Percentiles rank a stretch among this genome's conserved stretches.
Evolutionary conservation across 176 grass and related monocot genomes (phyloP).

Genomic region (Triticum urartu): DNA sequence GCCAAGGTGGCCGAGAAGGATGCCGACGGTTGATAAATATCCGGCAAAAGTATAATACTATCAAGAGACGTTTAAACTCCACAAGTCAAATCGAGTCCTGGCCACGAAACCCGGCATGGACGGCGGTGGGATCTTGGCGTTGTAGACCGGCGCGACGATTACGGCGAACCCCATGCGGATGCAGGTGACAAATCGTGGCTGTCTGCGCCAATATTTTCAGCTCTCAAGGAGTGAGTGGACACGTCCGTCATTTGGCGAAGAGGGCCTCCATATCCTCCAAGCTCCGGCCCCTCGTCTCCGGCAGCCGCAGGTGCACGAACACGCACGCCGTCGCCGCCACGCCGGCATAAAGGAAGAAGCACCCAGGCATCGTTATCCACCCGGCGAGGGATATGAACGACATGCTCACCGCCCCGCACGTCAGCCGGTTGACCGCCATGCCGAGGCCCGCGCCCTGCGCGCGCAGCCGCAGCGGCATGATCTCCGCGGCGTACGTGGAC

Average conservation of each 20-base stretch:
- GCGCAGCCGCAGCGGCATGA: not conserved
- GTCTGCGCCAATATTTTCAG: too few relatives aligned
- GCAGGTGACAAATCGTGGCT: not conserved
- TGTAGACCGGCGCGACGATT: too few relatives aligned
- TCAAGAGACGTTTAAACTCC: not conserved
- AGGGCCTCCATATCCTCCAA: conserved; percentile 8
- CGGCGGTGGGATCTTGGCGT: too few relatives aligned
- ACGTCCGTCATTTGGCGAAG: not conserved
- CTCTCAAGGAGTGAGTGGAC: too few relatives aligned
- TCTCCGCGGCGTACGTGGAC: not conserved
- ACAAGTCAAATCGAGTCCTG: too few relatives aligned
- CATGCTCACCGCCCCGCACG: conserved; percentile 11
- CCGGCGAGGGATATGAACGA: not conserved
- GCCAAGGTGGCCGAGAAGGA: too few relatives aligned
- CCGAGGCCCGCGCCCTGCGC: not conserved
- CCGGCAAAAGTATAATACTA: not conserved
- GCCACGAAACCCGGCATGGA: too few relatives aligned
- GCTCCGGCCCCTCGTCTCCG: not conserved
- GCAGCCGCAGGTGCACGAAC: not conserved
- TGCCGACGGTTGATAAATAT: not conserved
- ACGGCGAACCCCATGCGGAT: too few relatives aligned
- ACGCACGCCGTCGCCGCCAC: not conserved
- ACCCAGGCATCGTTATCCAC: conserved; percentile 4
- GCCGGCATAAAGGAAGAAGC: conserved; percentile 13
- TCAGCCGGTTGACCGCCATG: conserved; percentile 5